Conservation (phyloP, 352 stramenopile genomes). For the Globisporangium lucens region DNA sequence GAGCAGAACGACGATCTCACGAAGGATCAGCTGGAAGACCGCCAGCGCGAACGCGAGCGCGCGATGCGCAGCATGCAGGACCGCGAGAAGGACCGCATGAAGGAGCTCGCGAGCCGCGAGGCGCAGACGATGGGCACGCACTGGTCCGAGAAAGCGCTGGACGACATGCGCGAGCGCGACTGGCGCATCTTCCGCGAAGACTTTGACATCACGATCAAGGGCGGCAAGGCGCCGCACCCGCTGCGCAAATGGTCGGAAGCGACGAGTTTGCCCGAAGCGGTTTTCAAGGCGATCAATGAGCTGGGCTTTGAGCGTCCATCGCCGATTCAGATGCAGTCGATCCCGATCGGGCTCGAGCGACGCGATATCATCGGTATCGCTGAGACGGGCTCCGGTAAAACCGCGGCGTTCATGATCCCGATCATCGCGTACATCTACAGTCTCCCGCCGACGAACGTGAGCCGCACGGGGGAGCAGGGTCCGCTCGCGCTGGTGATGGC, state of each 20-base stretch:
- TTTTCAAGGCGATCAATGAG: conserved; percentile 90
- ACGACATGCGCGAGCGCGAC: conserved; percentile 95
- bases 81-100: conserved; percentile 50
- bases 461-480: conserved; percentile 90
- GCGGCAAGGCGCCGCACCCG: conserved; percentile 87
- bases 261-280: conserved; percentile 42
- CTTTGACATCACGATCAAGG: conserved; percentile 97
- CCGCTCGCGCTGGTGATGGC: conserved; percentile 98
- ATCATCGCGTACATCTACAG: conserved; percentile 95
- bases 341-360: conserved; percentile 95
- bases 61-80: conserved; percentile 73
- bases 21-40: conserved; percentile 51
- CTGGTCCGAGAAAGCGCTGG: conserved; percentile 93
- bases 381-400: conserved; percentile 99
- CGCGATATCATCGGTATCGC: conserved; percentile 99
- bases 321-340: conserved; percentile 98
- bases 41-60: conserved; percentile 67
- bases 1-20: conserved; percentile 60
- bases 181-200: conserved; percentile 99
- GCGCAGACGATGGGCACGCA: conserved; percentile 81
- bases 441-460: conserved; percentile 82
- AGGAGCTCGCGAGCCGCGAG: conserved; percentile 65
- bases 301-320: conserved; percentile 96
- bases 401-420: conserved; percentile 97
- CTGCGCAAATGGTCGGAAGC: conserved; percentile 92